phyloP scores from a whole-genome alignment of 306 rosid genomes.

The Alnus rubra region DNA sequence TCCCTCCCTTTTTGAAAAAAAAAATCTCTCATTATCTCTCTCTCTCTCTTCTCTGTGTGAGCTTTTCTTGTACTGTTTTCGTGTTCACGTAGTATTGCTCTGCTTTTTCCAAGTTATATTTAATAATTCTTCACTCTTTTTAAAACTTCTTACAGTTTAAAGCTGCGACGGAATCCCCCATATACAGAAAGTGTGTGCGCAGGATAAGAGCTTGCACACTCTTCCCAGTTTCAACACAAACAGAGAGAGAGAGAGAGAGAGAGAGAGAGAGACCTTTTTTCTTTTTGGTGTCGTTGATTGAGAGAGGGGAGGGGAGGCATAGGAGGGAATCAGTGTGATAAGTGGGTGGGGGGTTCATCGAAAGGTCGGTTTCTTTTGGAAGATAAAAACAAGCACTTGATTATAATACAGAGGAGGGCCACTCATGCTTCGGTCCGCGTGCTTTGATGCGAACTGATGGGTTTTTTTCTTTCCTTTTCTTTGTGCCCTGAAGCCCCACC shows the following conservation, averaged over 20 bases:
- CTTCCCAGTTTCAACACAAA: conserved; percentile 37
- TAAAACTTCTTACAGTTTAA: conserved; percentile 46
- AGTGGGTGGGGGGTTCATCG: conserved; percentile 52
- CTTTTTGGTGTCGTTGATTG: conserved; percentile 28
- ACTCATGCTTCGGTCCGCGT: conserved; percentile 80
- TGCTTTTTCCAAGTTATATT: conserved; percentile 37
- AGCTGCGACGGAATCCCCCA: conserved; percentile 68
- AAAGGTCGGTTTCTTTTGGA: conserved; percentile 81
- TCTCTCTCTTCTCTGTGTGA: not conserved
- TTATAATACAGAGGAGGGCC: conserved; percentile 28
- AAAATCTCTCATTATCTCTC: not conserved
- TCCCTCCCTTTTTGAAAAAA: not conserved
- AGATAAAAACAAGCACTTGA: conserved; percentile 48
- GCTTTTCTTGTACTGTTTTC: conserved; percentile 51
- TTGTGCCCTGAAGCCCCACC: conserved; percentile 45
- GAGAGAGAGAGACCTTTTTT: conserved; percentile 15
- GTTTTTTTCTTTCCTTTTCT: conserved; percentile 18
- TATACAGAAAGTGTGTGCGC: conserved; percentile 49
- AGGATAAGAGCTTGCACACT: conserved; percentile 70
- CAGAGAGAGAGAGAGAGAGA: conserved; percentile 10
- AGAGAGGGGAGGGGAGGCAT: conserved; percentile 1
- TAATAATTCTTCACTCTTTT: not conserved
- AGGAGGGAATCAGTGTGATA: conserved; percentile 37
- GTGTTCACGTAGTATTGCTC: conserved; percentile 49
- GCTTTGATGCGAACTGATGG: conserved; percentile 66